Base-by-base conservation (phyloP, 2,329 filamentous ascomycete genomes). In the Penicillium italicum region DNA sequence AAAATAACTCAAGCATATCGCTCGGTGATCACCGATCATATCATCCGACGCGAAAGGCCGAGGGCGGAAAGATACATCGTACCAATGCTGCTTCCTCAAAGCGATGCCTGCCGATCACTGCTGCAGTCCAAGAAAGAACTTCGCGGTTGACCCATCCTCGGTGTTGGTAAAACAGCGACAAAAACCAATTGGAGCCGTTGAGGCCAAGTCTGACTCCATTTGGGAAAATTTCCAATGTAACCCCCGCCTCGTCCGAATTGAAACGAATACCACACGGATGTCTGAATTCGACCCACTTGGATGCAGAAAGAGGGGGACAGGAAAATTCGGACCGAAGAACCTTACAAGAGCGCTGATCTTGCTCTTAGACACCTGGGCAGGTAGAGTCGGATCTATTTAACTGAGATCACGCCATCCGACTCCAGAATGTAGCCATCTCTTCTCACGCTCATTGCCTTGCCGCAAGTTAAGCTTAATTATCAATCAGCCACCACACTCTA, bases 381-480 rank as follows among this genome's bases (percentile, higher is more conserved):
- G 4, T 16, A n/a, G 3, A 18, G 2, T 26, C 16, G 5, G n/a
- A 34, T 41, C 9, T 45, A 55, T 55, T 51, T 55, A 55, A 55
- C 3, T n/a, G 10, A 22, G 22, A 51, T 44, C 28, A 51, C 47
- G 47, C 53, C 47, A 55, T 51, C 34, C 6, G 28, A 20, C 53
- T 34, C 47, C 53, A 38, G 33, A 34, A 41, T 44, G 28, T 40
- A 28, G 18, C 20, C 47, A 45, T 55, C 26, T 51, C 18, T n/a
- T 45, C 20, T 22, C 18, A 24, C 28, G 22, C 34, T 45, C 40
- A 51, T 55, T 55, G 53, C 40, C 5, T 24, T 18, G 10, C n/a
- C 11, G 5, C 9, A 12, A 26, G 20, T 51, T 55, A 55, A 55
- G 53, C 40, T 55, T 55, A 36, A 51, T 40, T 45, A 38, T 16